Evolutionary conservation across 148 eudicot species (phyloP).

Genomic region (Beta vulgaris): DNA sequence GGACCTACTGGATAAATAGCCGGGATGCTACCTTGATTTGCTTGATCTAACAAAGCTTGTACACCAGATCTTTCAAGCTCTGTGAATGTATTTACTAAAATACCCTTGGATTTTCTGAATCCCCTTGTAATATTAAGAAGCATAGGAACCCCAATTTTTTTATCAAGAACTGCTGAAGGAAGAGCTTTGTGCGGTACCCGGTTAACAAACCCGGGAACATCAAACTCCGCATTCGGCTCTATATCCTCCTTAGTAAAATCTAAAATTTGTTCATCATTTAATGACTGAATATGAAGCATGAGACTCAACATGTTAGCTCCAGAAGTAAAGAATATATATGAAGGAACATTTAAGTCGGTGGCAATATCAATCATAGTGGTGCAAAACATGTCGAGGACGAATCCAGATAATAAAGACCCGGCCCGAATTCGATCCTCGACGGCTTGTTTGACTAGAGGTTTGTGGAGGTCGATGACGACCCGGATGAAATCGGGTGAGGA

Average conservation of each 20-base stretch:
- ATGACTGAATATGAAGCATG: slow-evolving; percentile 1
- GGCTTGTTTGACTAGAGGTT: slow-evolving; percentile 26
- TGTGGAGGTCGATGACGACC: slow-evolving; percentile 19
- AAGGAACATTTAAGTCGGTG: slow-evolving; percentile 27
- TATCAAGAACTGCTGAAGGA: slow-evolving; percentile 11
- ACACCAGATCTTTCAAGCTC: slow-evolving; percentile 37
- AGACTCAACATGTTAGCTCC: slow-evolving; percentile 22
- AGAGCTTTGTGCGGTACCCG: slow-evolving; percentile 14
- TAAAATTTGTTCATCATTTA: slow-evolving; percentile 11
- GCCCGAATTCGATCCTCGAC: slow-evolving; percentile 9
- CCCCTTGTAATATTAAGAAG: not conserved
- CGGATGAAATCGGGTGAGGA: not conserved
- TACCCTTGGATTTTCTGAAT: slow-evolving; percentile 39
- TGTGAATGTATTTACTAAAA: slow-evolving; percentile 41
- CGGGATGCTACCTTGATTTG: slow-evolving; percentile 14
- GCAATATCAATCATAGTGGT: slow-evolving; percentile 31
- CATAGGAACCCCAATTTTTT: slow-evolving; percentile 14
- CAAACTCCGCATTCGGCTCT: slow-evolving; percentile 3
- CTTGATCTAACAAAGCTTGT: slow-evolving; percentile 15
- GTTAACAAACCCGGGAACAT: slow-evolving; percentile 26
- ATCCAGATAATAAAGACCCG: slow-evolving; percentile 14
- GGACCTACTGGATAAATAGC: slow-evolving; percentile 56
- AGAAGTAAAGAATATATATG: slow-evolving; percentile 32
- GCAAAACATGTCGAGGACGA: slow-evolving; percentile 43
- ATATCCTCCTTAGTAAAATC: not conserved